Base-by-base conservation (phyloP, 1,139 yeast species). In the Diutina catenulata region DNA sequence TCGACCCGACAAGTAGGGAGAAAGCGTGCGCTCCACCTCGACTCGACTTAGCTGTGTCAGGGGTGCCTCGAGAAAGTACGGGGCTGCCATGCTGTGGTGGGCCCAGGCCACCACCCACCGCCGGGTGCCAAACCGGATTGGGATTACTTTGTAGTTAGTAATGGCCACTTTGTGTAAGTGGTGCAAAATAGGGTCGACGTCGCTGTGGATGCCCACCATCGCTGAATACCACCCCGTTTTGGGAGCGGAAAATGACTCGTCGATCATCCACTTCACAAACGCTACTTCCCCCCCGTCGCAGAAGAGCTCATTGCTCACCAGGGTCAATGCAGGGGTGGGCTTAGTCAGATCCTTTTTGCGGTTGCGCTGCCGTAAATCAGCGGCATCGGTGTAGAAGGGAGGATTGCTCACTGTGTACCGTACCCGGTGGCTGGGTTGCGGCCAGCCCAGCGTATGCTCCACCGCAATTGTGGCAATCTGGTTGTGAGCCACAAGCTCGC, bases 61-160 rank as follows among this genome's bases (percentile, higher is more conserved):
- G 16, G 28, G 16, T 3, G 9, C 4, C 8, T 25, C 28, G 15
- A 25, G 28, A 14, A 8, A 14, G 5, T 3, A 4, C 15, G 28
- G 28, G 7, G 28, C 28, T 6, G 28, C 16, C 8, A 31, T 14
- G 4, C n/a, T 7, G 25, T 31, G 35, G 19, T 13, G 21, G 5
- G 35, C 35, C 35, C 35, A 31, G 5, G 35, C 35, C 6, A 31
- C 10, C 10, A 31, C 19, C 35, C 35, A 31, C 11, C 35, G 24
- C 10, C 16, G 20, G 11, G 35, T 31, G 5, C 35, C 25, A 8
- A 31, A n/a, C 13, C 18, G 24, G 13, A 31, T 16, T 9, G 35
- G 35, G 3, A 31, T 19, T 13, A 31, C 18, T 7, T 21, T 20
- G 3, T 5, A 5, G 10, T 31, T 31, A 11, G 18, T 20, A 15